Base-by-base conservation (phyloP, 2,329 filamentous ascomycete genomes). In the Trichophyton rubrum region DNA sequence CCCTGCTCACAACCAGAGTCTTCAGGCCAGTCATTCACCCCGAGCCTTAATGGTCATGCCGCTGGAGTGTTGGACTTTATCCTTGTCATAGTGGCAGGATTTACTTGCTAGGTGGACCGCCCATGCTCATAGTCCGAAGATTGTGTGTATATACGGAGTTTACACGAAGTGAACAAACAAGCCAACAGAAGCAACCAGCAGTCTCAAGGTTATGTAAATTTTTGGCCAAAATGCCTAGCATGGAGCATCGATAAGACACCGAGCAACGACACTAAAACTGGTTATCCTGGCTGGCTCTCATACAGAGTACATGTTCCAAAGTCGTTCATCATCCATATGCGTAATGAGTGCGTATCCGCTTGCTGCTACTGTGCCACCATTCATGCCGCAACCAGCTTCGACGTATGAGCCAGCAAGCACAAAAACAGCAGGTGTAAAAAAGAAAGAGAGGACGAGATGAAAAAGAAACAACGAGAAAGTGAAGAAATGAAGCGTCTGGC, bases 171-270 rank as follows among this genome's bases (percentile, higher is more conserved):
- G 49, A 7, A 55, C 3, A 38, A 33, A 55, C 27, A 55, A 35
- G 27, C 51, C 51, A 55, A 35, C 51, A 6, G n/a, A 33, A 24
- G 27, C 45, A 51, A 13, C 45, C 33, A 55, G 9, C 27, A 55
- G 27, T 51, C 22, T 51, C 22, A 3, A 51, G 45, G 24, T 51
- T 51, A 51, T 30, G 45, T 51, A 24, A 51, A 47, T 11, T 51
- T 51, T 22, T 51, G 20, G 22, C 24, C 45, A 24, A 27, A 27
- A 27, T 27, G 45, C 45, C 30, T 51, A 51, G 45, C 24, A 55
- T 55, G 51, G 33, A 20, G 33, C 51, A 11, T 55, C 51, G n/a
- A 55, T 55, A 55, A 55, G 30, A 55, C 51, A 55, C 51, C 51
- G 51, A 35, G 24, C 27, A 43, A 35, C 51, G 27, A 55, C 30